Percentiles rank a stretch among this genome's conserved stretches.
These are phyloP conservation scores for Spathaspora sp. DNA, from an alignment of 805 yeast genomes.

Conservation along the genomic window DNA sequence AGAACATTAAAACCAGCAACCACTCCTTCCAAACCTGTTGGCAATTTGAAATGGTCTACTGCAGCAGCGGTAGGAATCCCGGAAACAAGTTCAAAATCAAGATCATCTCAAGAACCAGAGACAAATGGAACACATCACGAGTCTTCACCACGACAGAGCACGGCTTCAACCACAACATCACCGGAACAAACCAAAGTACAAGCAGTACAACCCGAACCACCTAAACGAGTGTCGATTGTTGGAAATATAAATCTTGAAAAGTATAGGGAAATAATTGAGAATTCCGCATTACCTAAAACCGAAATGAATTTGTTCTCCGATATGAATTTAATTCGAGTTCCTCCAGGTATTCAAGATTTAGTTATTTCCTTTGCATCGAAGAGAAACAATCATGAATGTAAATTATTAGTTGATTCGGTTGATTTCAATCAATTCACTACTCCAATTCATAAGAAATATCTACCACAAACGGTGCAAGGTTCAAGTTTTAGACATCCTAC, in stretches of 20 bases:
- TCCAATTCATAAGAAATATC: slow-evolving; percentile 31
- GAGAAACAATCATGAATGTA: slow-evolving; percentile 21
- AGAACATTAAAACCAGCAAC: slow-evolving; percentile 52
- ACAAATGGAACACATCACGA: not conserved
- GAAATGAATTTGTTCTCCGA: slow-evolving; percentile 36
- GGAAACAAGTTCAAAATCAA: slow-evolving; percentile 2
- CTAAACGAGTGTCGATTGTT: not conserved
- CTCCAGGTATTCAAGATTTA: slow-evolving; percentile 43
- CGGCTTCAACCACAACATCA: not conserved
- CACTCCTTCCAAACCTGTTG: slow-evolving; percentile 50
- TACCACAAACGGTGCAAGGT: slow-evolving; percentile 23
- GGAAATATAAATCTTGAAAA: slow-evolving; percentile 3
- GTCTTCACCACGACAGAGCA: not conserved
- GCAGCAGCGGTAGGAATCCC: slow-evolving; percentile 42
- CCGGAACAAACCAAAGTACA: not conserved
- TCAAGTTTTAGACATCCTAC: slow-evolving; percentile 28
- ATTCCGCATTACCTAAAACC: slow-evolving; percentile 24
- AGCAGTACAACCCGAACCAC: not conserved
- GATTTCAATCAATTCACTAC: slow-evolving; percentile 21
- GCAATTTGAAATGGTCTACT: slow-evolving; percentile 54
- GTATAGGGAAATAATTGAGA: slow-evolving; percentile 25
- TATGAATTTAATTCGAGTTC: slow-evolving; percentile 27
- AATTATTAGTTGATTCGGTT: slow-evolving; percentile 19
- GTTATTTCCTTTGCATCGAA: slow-evolving; percentile 35
- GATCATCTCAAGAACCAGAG: slow-evolving; percentile 4